Base-by-base conservation (phyloP, 495 filamentous ascomycete genomes). In the Usnea hakonensis region DNA sequence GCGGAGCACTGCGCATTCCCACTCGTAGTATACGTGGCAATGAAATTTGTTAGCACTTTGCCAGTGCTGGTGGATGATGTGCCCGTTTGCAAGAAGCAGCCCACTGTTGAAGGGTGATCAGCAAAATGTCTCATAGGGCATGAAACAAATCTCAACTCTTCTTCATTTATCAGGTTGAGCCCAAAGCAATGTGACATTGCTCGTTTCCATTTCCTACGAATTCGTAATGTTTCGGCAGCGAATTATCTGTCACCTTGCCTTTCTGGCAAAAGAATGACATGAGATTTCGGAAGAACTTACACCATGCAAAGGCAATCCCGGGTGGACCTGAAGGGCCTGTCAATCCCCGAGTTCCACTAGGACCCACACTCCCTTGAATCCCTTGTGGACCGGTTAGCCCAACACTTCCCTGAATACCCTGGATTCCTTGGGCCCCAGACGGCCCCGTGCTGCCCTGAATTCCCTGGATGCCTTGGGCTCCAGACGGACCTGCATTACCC, bases 71-170 rank as follows among this genome's bases (percentile, higher is more conserved):
- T 40, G 3, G 61, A 63, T 4, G 53, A 56, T 7, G 61, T 14
- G 19, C 53, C 61, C 2, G 19, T 14, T 32, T 63, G 61, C 21
- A 38, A 57, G 61, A 63, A 63, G 37, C 61, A 63, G 14, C 53
- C 54, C 17, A 63, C 46, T 50, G 26, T 9, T 30, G 23, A 11
- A 5, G 46, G 30, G 28, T 11, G 26, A 50, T 50, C 30, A 50
- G 46, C 46, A 30, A 50, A 50, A 50, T 5, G n/a, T 11, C 26
- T 23, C 3, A 48, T 16, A 48, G 2, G 3, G n/a, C n/a, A 14
- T 26, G 21, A 26, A 8, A n/a, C 4, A 10, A 5, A 10, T 48
- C 43, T 14, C 21, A 13, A 13, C 14, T 48, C 14, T 17, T 41
- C 38, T 5, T 41, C 38, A 1, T 2, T 38, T 38, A 0, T 5